Base-by-base conservation (phyloP, 1,284 basidiomycete species). In the Boletus holoroseus region DNA sequence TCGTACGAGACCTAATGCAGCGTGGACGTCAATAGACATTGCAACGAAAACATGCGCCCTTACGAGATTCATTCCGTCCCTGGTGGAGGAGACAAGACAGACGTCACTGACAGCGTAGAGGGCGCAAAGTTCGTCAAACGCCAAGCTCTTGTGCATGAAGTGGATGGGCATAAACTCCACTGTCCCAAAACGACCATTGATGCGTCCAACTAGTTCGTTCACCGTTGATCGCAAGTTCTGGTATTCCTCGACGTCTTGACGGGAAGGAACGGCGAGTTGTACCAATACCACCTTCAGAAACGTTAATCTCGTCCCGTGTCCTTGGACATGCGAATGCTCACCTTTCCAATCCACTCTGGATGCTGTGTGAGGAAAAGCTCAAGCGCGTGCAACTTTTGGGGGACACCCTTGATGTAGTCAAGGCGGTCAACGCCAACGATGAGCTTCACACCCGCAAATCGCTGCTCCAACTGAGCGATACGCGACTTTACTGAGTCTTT, bases 151-250 rank as follows among this genome's bases (percentile, higher is more conserved):
- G 78, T 96, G 93, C 88, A 99, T 89, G 71, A 96, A 98, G 69
- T 99, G 95, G 58, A 99, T 99, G 4, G 95, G 95, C 89, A 97
- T 96, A 67, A 94, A 96, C 62, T 98, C 94, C 57, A 98, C 94
- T 0, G 95, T 98, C 20, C 96, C 96, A 63, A 98, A 99, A 8
- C 93, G 85, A 6, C 96, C 96, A 65, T 99, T 99, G 73, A 99
- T 98, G 27, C 95, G 83, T 0, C 96, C 96, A 13, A 99, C 95
- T 34, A 97, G 82, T 69, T 99, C 95, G 73, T 99, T 99, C 44
- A 99, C 94, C 2, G 89, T 94, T 9, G 93, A 87, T 8, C 96
- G 85, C 55, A 99, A 72, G 71, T 98, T 98, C 72, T 99, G 95
- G 68, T 99, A 99, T 72, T 99, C 95, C 70, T 99, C 96, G 46